These are phyloP conservation scores for Erodium maritimum DNA, from an alignment of 345 rosid genomes.

Conservation along the genomic window DNA sequence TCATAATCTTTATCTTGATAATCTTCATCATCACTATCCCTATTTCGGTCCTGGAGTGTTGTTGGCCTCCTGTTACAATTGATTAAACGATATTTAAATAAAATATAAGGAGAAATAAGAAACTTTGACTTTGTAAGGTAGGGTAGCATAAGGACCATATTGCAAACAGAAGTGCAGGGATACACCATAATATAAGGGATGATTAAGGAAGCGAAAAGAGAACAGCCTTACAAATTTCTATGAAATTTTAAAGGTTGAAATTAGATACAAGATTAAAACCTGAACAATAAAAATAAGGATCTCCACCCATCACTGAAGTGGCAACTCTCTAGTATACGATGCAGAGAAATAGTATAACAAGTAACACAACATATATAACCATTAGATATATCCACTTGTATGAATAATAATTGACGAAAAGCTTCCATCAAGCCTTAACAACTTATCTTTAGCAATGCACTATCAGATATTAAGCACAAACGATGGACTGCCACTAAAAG, in stretches of 20 bases:
- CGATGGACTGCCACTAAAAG: too few relatives aligned
- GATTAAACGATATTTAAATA: conserved; percentile 8
- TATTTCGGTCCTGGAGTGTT: conserved; percentile 60
- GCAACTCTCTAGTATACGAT: not conserved
- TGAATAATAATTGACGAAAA: too few relatives aligned
- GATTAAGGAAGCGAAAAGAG: too few relatives aligned
- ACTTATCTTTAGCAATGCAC: too few relatives aligned
- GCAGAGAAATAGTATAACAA: not conserved
- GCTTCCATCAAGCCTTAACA: too few relatives aligned
- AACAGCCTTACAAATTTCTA: not conserved
- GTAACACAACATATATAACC: too few relatives aligned
- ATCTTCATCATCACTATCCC: conserved; percentile 92
- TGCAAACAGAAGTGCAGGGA: too few relatives aligned
- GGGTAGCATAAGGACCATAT: not conserved
- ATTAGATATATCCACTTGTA: not conserved
- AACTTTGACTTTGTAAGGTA: not conserved
- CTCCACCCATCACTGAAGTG: too few relatives aligned
- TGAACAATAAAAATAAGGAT: not conserved
- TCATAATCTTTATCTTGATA: conserved; percentile 93
- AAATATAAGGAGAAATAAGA: not conserved
- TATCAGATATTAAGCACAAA: too few relatives aligned
- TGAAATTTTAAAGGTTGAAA: too few relatives aligned
- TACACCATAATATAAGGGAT: too few relatives aligned
- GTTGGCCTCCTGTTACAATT: conserved; percentile 69
- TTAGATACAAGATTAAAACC: not conserved